phyloP scores from a whole-genome alignment of 352 stramenopile species.

The Poterioochromonas sp. region DNA sequence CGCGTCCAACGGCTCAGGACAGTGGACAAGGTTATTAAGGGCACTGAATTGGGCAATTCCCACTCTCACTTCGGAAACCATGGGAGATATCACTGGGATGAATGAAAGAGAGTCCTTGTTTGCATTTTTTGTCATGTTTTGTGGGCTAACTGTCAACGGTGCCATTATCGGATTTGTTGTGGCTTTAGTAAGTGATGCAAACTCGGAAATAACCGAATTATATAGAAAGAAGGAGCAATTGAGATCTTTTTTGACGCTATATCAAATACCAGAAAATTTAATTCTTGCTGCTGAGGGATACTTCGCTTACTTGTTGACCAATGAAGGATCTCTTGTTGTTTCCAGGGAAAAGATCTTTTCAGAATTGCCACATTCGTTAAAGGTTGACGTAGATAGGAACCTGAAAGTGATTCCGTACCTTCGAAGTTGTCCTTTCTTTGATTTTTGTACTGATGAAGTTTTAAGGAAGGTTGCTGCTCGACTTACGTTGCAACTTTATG shows the following conservation, averaged over 20 bases:
- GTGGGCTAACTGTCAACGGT: background rate
- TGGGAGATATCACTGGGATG: background rate
- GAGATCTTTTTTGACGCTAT: background rate
- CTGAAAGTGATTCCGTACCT: background rate
- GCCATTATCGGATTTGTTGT: background rate
- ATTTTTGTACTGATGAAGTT: background rate
- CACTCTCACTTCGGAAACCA: background rate
- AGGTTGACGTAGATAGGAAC: background rate
- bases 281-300: background rate
- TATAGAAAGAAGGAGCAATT: background rate
- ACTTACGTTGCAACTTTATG: background rate
- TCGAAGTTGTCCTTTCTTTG: background rate
- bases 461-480: background rate
- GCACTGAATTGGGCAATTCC: background rate
- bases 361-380: background rate
- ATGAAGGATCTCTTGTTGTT: background rate
- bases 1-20: background rate
- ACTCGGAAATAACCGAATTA: background rate
- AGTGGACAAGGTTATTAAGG: background rate
- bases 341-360: background rate
- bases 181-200: background rate
- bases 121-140: slow-evolving; percentile 7
- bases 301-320: background rate
- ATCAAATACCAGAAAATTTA: background rate
- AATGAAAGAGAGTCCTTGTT: background rate